Conservation (phyloP, 345 rosid species). For the Firmiana major region DNA sequence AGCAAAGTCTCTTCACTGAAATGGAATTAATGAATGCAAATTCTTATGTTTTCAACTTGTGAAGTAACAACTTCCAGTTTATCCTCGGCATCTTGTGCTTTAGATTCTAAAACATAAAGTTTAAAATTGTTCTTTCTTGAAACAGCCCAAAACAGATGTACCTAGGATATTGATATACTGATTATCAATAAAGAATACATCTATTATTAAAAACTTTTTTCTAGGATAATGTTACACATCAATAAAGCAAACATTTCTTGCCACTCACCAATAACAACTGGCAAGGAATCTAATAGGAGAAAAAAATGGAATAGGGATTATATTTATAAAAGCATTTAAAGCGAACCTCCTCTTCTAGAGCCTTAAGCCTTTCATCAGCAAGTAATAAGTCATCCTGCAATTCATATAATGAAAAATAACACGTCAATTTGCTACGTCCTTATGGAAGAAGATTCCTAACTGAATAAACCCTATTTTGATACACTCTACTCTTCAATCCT, state of each 20-base stretch:
- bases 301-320: neutral
- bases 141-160: conserved; percentile 59
- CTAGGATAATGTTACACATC: too few relatives aligned
- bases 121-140: conserved; percentile 73
- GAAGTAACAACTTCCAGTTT: conserved; percentile 36
- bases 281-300: neutral
- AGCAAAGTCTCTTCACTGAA: neutral
- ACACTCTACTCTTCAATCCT: neutral
- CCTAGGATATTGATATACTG: conserved; percentile 53
- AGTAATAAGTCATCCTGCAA: conserved; percentile 42
- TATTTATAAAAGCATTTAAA: conserved; percentile 11
- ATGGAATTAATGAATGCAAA: neutral
- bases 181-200: too few relatives aligned
- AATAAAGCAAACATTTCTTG: neutral
- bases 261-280: neutral
- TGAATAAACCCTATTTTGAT: neutral
- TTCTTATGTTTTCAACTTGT: conserved; percentile 47
- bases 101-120: conserved; percentile 54
- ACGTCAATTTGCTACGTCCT: neutral
- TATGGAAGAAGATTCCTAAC: too few relatives aligned
- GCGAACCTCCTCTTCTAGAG: conserved; percentile 66
- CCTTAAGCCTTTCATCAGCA: conserved; percentile 36
- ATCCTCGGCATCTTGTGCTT: conserved; percentile 48
- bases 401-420: neutral
- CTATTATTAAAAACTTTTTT: too few relatives aligned